These are phyloP conservation scores for Umbelopsis ramanniana DNA, from an alignment of 192 early-diverging fungal genomes.

Conservation along the genomic window DNA sequence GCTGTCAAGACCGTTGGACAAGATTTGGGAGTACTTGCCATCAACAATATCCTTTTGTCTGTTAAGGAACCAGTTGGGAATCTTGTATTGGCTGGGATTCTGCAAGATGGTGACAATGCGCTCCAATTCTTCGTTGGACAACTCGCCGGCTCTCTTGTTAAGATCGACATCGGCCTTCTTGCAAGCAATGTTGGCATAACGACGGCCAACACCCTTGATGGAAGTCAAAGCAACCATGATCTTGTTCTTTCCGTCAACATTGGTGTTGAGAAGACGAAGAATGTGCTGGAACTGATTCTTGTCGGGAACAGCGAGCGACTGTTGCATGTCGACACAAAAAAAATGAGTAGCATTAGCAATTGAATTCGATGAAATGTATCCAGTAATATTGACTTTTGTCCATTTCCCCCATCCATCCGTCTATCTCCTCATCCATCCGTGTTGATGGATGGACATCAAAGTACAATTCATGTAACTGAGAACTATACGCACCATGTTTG, in stretches of 20 bases:
- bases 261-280: slow-evolving; percentile 98
- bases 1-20: slow-evolving; percentile 95
- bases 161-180: slow-evolving; percentile 99
- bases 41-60: slow-evolving; percentile 97
- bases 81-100: slow-evolving; percentile 99
- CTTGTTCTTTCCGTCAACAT: slow-evolving; percentile 95
- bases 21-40: slow-evolving; percentile 93
- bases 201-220: slow-evolving; percentile 98
- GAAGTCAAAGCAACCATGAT: slow-evolving; percentile 95
- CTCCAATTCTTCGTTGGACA: slow-evolving; percentile 87
- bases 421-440: slow-evolving; percentile 7
- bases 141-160: slow-evolving; percentile 71
- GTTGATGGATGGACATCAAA: neutral
- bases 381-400: too few relatives aligned
- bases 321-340: neutral
- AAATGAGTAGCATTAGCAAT: neutral
- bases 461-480: neutral
- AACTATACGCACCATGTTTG: slow-evolving; percentile 20
- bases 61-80: slow-evolving; percentile 99
- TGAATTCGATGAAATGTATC: neutral
- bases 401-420: slow-evolving; percentile 15
- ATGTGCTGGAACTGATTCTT: slow-evolving; percentile 97
- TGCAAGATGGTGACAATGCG: slow-evolving; percentile 98
- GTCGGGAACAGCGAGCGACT: slow-evolving; percentile 90
- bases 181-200: slow-evolving; percentile 96